Percentiles rank a stretch among this genome's conserved stretches.
phyloP scores from a whole-genome alignment of 495 filamentous ascomycete genomes.

The Xylaria bambusicola region DNA sequence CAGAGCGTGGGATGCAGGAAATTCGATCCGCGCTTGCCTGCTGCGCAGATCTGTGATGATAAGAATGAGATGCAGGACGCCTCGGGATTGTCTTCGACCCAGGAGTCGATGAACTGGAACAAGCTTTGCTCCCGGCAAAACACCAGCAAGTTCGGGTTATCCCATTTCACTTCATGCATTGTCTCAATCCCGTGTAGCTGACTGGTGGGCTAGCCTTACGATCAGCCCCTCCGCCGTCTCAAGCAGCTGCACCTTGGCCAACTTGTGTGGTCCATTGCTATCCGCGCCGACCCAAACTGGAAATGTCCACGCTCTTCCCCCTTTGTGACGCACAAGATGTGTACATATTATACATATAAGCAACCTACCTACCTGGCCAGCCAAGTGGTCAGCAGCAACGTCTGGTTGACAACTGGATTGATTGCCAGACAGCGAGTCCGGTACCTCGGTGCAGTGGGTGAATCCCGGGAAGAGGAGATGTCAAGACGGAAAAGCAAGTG shows the following conservation, averaged over 20 bases:
- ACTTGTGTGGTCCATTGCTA: constrained; percentile 6
- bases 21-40: neutral
- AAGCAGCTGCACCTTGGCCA: constrained; percentile 10
- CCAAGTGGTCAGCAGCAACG: neutral
- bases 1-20: neutral
- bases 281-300: neutral
- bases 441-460: neutral
- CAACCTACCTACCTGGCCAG: neutral
- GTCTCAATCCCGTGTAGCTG: constrained; percentile 28
- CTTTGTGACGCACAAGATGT: neutral
- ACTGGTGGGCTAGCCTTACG: constrained; percentile 36
- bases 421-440: neutral
- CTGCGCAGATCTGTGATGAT: neutral
- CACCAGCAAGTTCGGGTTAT: neutral
- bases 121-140: neutral
- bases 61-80: neutral
- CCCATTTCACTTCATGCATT: neutral
- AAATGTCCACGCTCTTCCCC: too few species aligned
- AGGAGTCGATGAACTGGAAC: neutral
- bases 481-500: too few species aligned
- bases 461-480: neutral
- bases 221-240: constrained; percentile 29
- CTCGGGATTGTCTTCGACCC: neutral
- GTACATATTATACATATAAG: too few species aligned
- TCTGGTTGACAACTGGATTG: too few species aligned